Evolutionary conservation across 495 filamentous ascomycete genomes (phyloP), one percentile per base, ranked within the genome.

Genomic region (Lophiostoma macrostomum): DNA sequence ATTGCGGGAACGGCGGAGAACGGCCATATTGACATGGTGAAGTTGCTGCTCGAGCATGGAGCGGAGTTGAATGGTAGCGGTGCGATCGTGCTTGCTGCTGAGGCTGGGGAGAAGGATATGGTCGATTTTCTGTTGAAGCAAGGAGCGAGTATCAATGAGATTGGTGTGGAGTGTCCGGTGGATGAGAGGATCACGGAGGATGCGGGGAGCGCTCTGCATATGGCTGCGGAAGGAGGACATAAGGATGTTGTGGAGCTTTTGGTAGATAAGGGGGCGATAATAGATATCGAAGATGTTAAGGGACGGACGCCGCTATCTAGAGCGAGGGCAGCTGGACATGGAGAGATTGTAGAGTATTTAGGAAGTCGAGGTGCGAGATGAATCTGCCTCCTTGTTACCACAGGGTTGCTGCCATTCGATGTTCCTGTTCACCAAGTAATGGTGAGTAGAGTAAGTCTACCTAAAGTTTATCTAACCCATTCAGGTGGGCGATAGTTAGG

Each of bases 31-130:
- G 46, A 57, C 24, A 38, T 51, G 27, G 35, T 50, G n/a, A 25
- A 40, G 34, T 25, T 57, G 36, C 45, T 57, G 10, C 34, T 57
- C 14, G 31, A 57, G 3, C 14, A 36, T 51, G 53, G 53, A 3
- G 53, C 53, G n/a, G 14, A 25, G 16, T 13, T 50, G 5, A 10
- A 42, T 1, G 46, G 53, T 4, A 43, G 22, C 19, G 53, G 53
- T 7, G 32, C 41, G n/a, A 45, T 45, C 20, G 41, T 45, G 12
- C 34, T 28, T 25, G 48, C 48, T 28, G 48, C 48, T 16, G 35
- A 51, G 23, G 27, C 34, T 8, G 48, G 48, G 11, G 12, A 51
- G 12, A 39, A 40, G 24, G 48, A 51, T 11, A 27, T 41, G 35
- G 48, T 51, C 27, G 12, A 11, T 22, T 22, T 40, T 8, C 48